Percentiles rank a stretch among this genome's conserved stretches.
These are phyloP conservation scores for Nectriaceae sp. DNA, from an alignment of 2,329 filamentous ascomycete species.

Conservation along the genomic window DNA sequence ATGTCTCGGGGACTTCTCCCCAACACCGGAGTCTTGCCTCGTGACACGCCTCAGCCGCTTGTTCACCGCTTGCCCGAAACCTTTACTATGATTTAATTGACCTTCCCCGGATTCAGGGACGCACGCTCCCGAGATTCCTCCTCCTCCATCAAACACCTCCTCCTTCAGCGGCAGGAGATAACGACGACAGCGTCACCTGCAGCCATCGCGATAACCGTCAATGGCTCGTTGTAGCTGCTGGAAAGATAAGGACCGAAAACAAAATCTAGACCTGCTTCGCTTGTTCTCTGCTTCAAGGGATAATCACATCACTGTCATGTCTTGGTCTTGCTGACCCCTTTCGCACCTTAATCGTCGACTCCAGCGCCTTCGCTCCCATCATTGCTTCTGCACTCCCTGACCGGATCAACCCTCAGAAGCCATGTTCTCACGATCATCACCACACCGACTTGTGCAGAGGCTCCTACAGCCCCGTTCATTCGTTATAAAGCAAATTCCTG, in stretches of 20 bases:
- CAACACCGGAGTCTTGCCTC: neutral
- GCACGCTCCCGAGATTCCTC: neutral
- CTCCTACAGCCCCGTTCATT: neutral
- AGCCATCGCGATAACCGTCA: neutral
- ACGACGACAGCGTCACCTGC: neutral
- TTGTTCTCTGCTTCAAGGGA: neutral
- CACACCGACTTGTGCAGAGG: neutral
- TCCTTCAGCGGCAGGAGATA: neutral
- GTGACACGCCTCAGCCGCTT: neutral
- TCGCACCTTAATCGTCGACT: neutral
- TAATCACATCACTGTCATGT: neutral
- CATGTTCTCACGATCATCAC: conserved; percentile 1
- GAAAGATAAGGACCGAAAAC: too few species aligned
- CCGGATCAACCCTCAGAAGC: neutral
- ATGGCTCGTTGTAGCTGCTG: neutral
- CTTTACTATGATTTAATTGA: neutral
- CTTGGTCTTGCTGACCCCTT: neutral
- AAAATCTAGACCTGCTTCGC: neutral
- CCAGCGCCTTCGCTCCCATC: neutral
- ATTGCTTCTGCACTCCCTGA: neutral
- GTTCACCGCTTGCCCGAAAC: neutral
- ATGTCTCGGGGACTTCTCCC: neutral
- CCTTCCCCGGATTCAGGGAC: neutral
- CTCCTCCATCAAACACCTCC: too few species aligned
- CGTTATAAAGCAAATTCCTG: neutral